Base-by-base conservation (phyloP, 2,329 filamentous ascomycete genomes). In the Ophiostoma quercus region DNA sequence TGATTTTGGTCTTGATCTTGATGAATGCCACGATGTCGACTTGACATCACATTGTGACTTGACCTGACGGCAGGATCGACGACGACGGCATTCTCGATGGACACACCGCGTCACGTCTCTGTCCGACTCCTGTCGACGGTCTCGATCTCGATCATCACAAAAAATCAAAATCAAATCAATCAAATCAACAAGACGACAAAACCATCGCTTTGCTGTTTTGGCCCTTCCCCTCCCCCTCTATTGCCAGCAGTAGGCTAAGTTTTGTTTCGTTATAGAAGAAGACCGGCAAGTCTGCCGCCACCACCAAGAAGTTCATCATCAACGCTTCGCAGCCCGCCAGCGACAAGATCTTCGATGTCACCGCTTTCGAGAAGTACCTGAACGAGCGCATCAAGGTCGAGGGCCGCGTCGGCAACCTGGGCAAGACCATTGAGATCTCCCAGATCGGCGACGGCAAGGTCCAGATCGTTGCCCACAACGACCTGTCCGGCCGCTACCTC, bases 341-440 rank as follows among this genome's bases (percentile, higher is more conserved):
- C 86, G 95, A 99, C 89, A 98, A 98, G 90, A 99, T 99, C 89
- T 98, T 99, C 89, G 95, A 99, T 83, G 90, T 97, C 82, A 89
- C 92, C 79, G 94, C 94, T 77, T 99, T 99, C 83, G 94, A 97
- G 87, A 98, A 98, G 90, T 99, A 99, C 91, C 92, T 99, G 74
- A 94, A 97, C 88, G 95, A 98, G 85, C 93, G 92, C 85, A 96
- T 99, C 90, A 99, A 99, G 92, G 93, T 99, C 78, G 95, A 97
- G 77, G 94, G 94, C 85, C 94, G 93, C 81, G 94, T 94, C 80
- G 94, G 94, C 78, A 98, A 99, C 90, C 91, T 99, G 77, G 95
- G 95, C 81, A 95, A 98, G 80, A 88, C 86, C 81, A 89, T 99
- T 80, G 85, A 88, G 81, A 95, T 99, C 87, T 89, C 88, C 80